Percentiles rank a stretch among this genome's conserved stretches.
Conservation (phyloP, 1,284 basidiomycete species). For the Leccinum insolens region DNA sequence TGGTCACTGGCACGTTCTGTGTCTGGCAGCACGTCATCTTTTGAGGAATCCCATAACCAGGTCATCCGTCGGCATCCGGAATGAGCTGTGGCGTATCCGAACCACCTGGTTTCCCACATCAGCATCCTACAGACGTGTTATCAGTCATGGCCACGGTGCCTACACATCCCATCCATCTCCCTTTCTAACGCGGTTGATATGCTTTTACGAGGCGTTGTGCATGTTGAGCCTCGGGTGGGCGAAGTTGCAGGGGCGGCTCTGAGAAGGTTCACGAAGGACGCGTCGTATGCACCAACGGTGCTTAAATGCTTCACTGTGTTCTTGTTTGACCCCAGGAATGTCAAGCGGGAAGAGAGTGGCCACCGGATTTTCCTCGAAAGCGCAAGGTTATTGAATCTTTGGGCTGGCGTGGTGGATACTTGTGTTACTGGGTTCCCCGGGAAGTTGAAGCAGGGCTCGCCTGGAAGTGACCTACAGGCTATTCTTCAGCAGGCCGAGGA, state of each 20-base stretch:
- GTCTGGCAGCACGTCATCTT: conserved; percentile 47
- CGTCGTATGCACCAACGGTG: conserved; percentile 59
- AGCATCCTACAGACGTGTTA: conserved; percentile 80
- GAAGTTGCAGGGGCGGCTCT: conserved; percentile 74
- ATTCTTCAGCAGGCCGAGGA: conserved; percentile 52
- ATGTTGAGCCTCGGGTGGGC: conserved; percentile 79
- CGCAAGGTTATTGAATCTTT: conserved; percentile 66
- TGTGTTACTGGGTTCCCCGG: conserved; percentile 60
- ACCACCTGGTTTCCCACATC: conserved; percentile 65
- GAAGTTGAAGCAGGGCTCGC: conserved; percentile 43
- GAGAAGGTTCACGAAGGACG: conserved; percentile 73
- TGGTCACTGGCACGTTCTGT: conserved; percentile 59
- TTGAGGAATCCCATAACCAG: conserved; percentile 71
- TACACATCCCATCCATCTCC: conserved; percentile 53
- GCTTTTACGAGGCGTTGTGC: conserved; percentile 80
- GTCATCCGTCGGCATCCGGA: conserved; percentile 72
- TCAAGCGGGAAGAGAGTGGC: conserved; percentile 70
- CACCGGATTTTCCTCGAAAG: conserved; percentile 68
- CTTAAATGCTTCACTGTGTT: conserved; percentile 75
- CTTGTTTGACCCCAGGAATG: conserved; percentile 74
- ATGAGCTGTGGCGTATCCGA: conserved; percentile 73
- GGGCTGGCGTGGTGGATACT: conserved; percentile 74
- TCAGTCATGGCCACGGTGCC: conserved; percentile 84
- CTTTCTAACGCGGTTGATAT: conserved; percentile 76
- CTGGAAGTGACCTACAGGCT: conserved; percentile 40